Evolutionary conservation across 1,139 yeast genomes (phyloP).

Genomic region (Yamadazyma blattariae): DNA sequence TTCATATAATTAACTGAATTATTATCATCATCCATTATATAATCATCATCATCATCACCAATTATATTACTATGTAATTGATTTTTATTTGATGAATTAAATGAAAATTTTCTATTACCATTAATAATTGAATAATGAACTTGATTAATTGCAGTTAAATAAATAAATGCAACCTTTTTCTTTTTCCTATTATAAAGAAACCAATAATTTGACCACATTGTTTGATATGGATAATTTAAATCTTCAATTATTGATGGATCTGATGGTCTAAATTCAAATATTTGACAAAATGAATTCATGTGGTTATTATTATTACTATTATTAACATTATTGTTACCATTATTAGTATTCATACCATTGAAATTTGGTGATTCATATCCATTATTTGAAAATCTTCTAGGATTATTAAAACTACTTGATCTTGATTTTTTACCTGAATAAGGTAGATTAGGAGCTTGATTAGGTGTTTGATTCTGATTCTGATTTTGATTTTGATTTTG

Average conservation of each 20-base stretch:
- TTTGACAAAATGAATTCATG: slow-evolving; percentile 57
- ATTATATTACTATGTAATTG: slow-evolving; percentile 11
- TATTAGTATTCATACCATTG: no score
- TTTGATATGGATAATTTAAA: slow-evolving; percentile 64
- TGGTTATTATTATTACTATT: slow-evolving; percentile 12
- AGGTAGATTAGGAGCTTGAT: no score
- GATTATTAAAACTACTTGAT: slow-evolving; percentile 21
- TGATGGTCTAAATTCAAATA: slow-evolving; percentile 76
- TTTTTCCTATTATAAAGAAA: slow-evolving; percentile 87
- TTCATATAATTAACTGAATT: slow-evolving; percentile 18
- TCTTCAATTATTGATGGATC: slow-evolving; percentile 75
- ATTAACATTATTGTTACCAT: no score
- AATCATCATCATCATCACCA: slow-evolving; percentile 17
- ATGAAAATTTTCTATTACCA: slow-evolving; percentile 19
- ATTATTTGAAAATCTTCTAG: slow-evolving; percentile 8
- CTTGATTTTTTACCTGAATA: slow-evolving; percentile 18
- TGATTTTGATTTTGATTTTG: not conserved
- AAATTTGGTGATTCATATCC: slow-evolving; percentile 5
- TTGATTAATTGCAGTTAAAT: slow-evolving; percentile 47
- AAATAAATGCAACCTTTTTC: slow-evolving; percentile 86
- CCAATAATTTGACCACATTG: slow-evolving; percentile 90
- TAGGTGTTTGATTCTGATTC: no score
- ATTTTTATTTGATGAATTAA: slow-evolving; percentile 10
- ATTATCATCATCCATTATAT: slow-evolving; percentile 18
- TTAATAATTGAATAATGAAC: slow-evolving; percentile 38